Evolutionary conservation across 768 basidiomycete species (phyloP), one percentile per base, ranked within the genome.

Genomic region (Auricularia cornea): DNA sequence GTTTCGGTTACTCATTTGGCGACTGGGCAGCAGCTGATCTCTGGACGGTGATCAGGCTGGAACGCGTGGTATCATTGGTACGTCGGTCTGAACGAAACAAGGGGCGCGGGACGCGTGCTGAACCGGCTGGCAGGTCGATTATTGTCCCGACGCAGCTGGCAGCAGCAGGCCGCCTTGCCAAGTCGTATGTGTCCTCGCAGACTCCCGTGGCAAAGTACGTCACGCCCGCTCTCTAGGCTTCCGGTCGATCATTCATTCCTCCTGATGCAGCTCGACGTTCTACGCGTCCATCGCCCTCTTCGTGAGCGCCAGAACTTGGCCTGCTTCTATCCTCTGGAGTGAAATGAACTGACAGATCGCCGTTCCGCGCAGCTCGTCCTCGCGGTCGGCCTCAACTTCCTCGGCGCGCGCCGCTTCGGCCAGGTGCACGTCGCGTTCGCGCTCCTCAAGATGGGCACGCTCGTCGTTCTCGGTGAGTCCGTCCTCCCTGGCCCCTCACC

Each of bases 381-480:
- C 41, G 71, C 75, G 48, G 66, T 69, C 56, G 66, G 68, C 44
- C 70, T 78, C 73, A 79, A 78, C 70, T 71, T 73, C 62, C 65
- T 72, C 32, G 75, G 75, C 12, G 72, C 71, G 3, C 35, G 68
- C n/a, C 66, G 65, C 5, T 75, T 73, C 63, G 76, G 73, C 4
- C 62, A 63, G 35, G 64, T 68, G 41, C 76, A 77, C 62, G 76
- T 75, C 70, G 73, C 72, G 72, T 74, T 75, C 40, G 56, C 64
- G 32, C 18, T 29, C 29, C 66, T 73, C 66, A 75, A 75, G 66
- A 68, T 75, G 60, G 51, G 71, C 64, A 71, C 75, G 32, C 73
- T 76, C 62, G 72, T 75, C 62, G 73, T 70, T 20, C 26, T 57
- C 6, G 30, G 54, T 57, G 10, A 16, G 30, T 29, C 6, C 54